Base-by-base conservation (phyloP, 495 filamentous ascomycete species). In the Xanthoparmelia taractica region DNA sequence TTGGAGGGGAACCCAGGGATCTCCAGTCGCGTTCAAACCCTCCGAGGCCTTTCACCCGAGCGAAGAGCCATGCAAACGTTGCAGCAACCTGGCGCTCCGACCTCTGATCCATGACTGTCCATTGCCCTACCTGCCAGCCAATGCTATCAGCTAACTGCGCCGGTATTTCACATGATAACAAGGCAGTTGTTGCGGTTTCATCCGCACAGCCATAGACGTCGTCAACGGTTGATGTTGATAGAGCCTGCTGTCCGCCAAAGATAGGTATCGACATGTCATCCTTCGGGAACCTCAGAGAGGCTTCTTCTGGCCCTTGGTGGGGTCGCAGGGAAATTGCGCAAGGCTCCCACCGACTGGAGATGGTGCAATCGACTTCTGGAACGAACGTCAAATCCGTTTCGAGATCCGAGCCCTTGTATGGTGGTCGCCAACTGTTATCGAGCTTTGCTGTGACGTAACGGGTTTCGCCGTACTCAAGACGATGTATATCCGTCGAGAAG, bases 401-500 rank as follows among this genome's bases (percentile, higher is more conserved):
- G 5, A 12, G 25, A 43, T 63, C 15, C 1, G 38, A 23, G 13
- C 20, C 37, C 18, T 40, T 29, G 31, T 67, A 52, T 11, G 63
- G 63, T 56, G 67, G 67, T 31, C 57, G 58, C 58, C 64, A 65
- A 10, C 7, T 17, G 1, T 27, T 38, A 7, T 29, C 50, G 13
- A 85, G 68, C 31, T 68, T 73, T 8, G 83, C 78, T 54, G 85
- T 65, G 1, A 77, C 68, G 15, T 69, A 63, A 27, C 88, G 79
- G 50, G 74, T 64, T 57, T 85, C 80, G 41, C 87, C 82, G 18
- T 77, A 76, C 20, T 83, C 74, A 7, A 84, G 73, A 8, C 80
- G 76, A 2, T 75, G 66, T 54, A 77, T 79, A 11, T 83, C 75
- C 10, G 77, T 59, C 1, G 86, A 79, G 67, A 92, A 89, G 20